phyloP scores from a whole-genome alignment of 164 flowering plant species.

The Stephania japonica region DNA sequence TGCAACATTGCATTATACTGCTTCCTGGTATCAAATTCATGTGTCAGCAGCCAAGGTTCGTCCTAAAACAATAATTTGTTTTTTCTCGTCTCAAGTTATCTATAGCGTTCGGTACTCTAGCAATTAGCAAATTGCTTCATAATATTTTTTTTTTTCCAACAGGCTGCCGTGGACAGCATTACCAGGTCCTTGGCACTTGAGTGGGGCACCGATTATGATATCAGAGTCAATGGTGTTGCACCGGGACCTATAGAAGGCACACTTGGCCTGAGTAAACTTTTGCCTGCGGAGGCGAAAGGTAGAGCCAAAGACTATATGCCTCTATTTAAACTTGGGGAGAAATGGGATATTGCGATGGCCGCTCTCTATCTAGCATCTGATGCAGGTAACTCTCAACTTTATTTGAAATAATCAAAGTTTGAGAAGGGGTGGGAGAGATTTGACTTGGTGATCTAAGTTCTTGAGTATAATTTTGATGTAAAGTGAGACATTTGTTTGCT shows the following conservation, averaged over 20 bases:
- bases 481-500: no score
- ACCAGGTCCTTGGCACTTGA: conserved; percentile 84
- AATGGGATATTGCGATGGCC: conserved; percentile 94
- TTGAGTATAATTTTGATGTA: no score
- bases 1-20: conserved; percentile 92
- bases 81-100: not conserved
- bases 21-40: conserved; percentile 93
- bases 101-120: not conserved
- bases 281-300: conserved; percentile 52
- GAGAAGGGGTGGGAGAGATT: no score
- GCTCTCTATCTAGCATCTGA: conserved; percentile 72
- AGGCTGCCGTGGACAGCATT: conserved; percentile 84
- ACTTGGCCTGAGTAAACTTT: conserved; percentile 69
- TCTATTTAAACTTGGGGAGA: conserved; percentile 68
- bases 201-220: conserved; percentile 91
- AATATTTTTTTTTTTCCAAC: conserved; percentile 10
- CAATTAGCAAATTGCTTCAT: not conserved
- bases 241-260: conserved; percentile 88
- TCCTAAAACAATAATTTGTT: not conserved
- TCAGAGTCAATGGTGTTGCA: conserved; percentile 91
- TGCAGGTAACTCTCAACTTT: no score
- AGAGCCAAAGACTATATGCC: conserved; percentile 39
- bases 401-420: no score
- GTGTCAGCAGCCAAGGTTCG: conserved; percentile 92
- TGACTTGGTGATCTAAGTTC: no score